Percentiles rank a stretch among this genome's conserved stretches.
These are phyloP conservation scores for Hondaea fermentalgiana DNA, from an alignment of 108 stramenopile species.

Conservation along the genomic window DNA sequence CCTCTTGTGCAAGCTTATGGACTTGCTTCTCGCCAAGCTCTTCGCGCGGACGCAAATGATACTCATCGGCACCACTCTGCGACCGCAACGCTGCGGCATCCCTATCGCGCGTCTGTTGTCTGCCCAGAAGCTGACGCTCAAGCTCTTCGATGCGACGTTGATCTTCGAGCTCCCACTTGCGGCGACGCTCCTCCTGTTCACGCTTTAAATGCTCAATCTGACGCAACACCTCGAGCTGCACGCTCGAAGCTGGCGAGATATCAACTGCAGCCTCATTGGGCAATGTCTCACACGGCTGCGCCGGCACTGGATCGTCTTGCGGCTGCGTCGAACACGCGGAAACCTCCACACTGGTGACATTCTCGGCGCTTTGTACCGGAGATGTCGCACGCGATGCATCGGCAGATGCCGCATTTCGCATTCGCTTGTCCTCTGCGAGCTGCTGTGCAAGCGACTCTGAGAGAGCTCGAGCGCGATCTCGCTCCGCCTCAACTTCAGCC, in stretches of 20 bases:
- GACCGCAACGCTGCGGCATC: not conserved
- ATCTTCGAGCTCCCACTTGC: not conserved
- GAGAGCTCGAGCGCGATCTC: not conserved
- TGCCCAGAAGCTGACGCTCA: constrained; percentile 15
- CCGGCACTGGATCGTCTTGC: too few species aligned
- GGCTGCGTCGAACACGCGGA: too few species aligned
- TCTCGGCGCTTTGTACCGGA: too few species aligned
- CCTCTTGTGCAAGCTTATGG: too few species aligned
- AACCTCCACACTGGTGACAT: too few species aligned
- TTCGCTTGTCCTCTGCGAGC: not conserved
- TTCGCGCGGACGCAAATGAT: not conserved
- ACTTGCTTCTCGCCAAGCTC: not conserved
- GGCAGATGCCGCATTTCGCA: too few species aligned
- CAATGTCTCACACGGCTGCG: too few species aligned
- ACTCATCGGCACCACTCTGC: not conserved
- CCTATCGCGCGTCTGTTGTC: not conserved
- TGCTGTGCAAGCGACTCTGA: not conserved
- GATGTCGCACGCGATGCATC: too few species aligned
- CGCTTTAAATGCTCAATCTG: not conserved
- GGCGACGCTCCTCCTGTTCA: not conserved
- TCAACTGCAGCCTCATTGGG: too few species aligned
- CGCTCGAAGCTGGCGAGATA: too few species aligned
- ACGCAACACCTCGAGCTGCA: not conserved
- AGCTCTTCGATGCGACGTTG: not conserved
- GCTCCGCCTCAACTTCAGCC: constrained; percentile 24